These are phyloP conservation scores for Aspergillus hancockii DNA, from an alignment of 495 filamentous ascomycete species.

Conservation along the genomic window DNA sequence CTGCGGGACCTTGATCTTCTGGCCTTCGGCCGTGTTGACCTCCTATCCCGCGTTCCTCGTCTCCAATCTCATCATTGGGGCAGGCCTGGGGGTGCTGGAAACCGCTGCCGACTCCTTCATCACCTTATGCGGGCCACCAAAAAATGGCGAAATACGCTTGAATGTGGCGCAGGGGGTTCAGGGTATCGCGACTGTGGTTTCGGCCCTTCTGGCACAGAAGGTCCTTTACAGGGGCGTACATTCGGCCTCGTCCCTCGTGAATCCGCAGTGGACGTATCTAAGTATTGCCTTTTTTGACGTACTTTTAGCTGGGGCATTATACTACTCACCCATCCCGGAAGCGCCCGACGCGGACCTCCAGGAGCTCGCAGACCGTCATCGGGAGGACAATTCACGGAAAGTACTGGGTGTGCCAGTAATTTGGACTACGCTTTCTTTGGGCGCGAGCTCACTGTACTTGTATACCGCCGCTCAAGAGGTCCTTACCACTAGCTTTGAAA, in stretches of 20 bases:
- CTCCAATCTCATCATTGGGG: constrained; percentile 67
- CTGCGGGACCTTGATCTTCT: constrained; percentile 67
- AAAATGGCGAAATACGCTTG: constrained; percentile 64
- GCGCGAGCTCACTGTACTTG: constrained; percentile 60
- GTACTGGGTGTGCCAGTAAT: constrained; percentile 51
- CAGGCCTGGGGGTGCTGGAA: constrained; percentile 64
- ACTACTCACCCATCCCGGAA: constrained; percentile 66
- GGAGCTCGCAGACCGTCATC: constrained; percentile 51
- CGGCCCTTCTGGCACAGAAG: constrained; percentile 61
- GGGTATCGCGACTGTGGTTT: constrained; percentile 62
- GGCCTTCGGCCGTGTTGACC: constrained; percentile 68
- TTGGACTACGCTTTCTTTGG: constrained; percentile 57
- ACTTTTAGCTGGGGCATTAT: constrained; percentile 62
- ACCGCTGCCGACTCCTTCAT: constrained; percentile 69
- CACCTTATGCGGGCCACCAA: constrained; percentile 62
- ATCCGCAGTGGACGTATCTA: constrained; percentile 75
- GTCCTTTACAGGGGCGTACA: constrained; percentile 58
- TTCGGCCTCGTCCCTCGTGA: constrained; percentile 55
- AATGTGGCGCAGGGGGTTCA: constrained; percentile 69
- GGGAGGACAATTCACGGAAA: constrained; percentile 49
- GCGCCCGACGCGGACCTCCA: constrained; percentile 64
- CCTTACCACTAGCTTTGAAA: constrained; percentile 46
- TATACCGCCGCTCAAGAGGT: constrained; percentile 69
- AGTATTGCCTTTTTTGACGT: constrained; percentile 66
- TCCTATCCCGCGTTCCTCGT: constrained; percentile 65